Evolutionary conservation across 2,329 filamentous ascomycete species (phyloP), one percentile per base, ranked within the genome.

Genomic region (Emmonsiellopsis sp.): DNA sequence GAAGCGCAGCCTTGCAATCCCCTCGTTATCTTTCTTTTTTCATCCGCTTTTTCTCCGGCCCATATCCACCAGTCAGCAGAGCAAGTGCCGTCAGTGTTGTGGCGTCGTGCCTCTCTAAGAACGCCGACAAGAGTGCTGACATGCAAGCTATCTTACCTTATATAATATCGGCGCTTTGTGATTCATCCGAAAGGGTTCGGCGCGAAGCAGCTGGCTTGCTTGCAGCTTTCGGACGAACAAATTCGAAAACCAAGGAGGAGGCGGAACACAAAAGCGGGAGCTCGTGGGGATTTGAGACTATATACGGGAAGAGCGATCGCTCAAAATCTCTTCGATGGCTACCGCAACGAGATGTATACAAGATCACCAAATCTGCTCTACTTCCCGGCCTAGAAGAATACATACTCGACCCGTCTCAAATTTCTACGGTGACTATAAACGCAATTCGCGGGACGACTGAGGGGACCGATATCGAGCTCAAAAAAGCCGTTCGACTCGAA

Each of bases 101-200:
- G 11, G 81, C 82, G 55, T 75, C 75, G 32, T 75, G 77, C 30
- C 67, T 89, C 15, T 58, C 55, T 44, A 79, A 80, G 51, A 68
- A 71, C 8, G 70, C 70, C 11, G 76, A 79, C 54, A 75, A 73
- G 52, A 67, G 65, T 20, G 73, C 73, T 16, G 87, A 95, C 65
- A 77, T 91, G 48, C 92, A 97, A 65, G 80, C 82, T 9, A 67
- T 96, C 15, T 65, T 95, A n/a, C 92, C 92, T 2, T 96, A 95
- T 70, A 75, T 85, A 34, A 73, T 96, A 45, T 76, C 80, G 38
- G 87, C 86, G 20, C 78, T 97, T 15, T 77, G 82, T 26, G 92
- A 97, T 66, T 73, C 83, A 5, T 87, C 87, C 1, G 83, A 85
- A 57, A 82, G 83, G 57, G 85, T 95, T 42, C 85, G 91, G 44